phyloP scores from a whole-genome alignment of 2,329 filamentous ascomycete species.

The Penicillium capsulatum region DNA sequence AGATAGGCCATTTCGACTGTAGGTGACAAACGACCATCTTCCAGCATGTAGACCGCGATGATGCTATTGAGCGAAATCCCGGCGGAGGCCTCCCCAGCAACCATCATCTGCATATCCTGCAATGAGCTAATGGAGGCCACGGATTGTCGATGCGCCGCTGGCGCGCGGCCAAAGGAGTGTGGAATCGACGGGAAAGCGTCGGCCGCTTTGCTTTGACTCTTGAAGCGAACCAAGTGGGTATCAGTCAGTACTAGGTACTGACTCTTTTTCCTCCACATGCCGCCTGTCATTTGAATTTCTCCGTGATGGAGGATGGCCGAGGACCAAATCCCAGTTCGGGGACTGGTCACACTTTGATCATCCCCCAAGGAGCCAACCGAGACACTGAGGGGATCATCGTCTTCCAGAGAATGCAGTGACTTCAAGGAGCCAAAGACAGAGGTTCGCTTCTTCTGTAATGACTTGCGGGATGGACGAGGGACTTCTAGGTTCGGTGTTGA shows the following conservation, averaged over 20 bases:
- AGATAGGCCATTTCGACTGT: slow-evolving; percentile 65
- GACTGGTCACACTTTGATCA: slow-evolving; percentile 41
- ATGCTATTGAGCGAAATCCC: slow-evolving; percentile 61
- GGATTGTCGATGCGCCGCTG: slow-evolving; percentile 52
- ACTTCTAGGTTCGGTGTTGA: slow-evolving; percentile 25
- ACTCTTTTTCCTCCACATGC: slow-evolving; percentile 68
- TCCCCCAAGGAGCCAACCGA: slow-evolving; percentile 49
- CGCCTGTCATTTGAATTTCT: slow-evolving; percentile 65
- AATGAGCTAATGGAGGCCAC: slow-evolving; percentile 58
- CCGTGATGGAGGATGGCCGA: slow-evolving; percentile 59
- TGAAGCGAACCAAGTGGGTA: slow-evolving; percentile 63
- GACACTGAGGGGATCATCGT: slow-evolving; percentile 50
- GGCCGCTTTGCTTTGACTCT: slow-evolving; percentile 61
- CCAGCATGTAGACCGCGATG: slow-evolving; percentile 62
- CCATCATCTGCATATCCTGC: slow-evolving; percentile 57
- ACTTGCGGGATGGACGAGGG: slow-evolving; percentile 39
- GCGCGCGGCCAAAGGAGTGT: slow-evolving; percentile 36
- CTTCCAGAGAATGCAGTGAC: slow-evolving; percentile 50
- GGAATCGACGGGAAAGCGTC: slow-evolving; percentile 58
- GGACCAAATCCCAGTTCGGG: slow-evolving; percentile 38
- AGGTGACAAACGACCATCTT: slow-evolving; percentile 63
- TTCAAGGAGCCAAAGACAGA: slow-evolving; percentile 59
- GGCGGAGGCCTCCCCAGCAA: slow-evolving; percentile 52
- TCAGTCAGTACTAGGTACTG: slow-evolving; percentile 70
- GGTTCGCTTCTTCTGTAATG: slow-evolving; percentile 46